These are phyloP conservation scores for Peronospora farinosa DNA, from an alignment of 352 stramenopile genomes.

Conservation along the genomic window DNA sequence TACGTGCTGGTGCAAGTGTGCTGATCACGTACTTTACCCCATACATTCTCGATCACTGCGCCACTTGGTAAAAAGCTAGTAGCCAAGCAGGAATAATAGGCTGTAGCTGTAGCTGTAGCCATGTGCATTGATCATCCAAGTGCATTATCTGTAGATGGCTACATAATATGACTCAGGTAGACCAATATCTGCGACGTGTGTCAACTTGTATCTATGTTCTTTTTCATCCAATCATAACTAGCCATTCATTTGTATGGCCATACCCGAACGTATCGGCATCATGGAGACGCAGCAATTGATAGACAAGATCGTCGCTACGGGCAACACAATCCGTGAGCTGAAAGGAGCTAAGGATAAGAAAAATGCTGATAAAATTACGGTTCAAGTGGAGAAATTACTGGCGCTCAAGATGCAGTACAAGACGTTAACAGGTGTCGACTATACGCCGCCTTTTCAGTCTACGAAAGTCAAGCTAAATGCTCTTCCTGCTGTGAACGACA, in stretches of 20 bases:
- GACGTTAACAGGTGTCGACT: constrained; percentile 62
- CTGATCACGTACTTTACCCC: constrained; percentile 98
- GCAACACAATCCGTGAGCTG: constrained; percentile 72
- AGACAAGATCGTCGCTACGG: constrained; percentile 65
- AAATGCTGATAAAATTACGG: constrained; percentile 38
- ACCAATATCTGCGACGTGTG: constrained; percentile 13
- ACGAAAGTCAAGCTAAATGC: constrained; percentile 31
- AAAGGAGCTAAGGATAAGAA: constrained; percentile 66
- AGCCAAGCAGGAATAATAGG: not conserved
- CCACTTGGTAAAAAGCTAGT: constrained; percentile 54
- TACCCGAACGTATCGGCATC: not conserved
- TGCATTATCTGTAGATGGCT: not conserved
- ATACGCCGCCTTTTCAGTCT: constrained; percentile 36
- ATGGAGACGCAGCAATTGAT: constrained; percentile 36
- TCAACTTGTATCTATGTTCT: not conserved
- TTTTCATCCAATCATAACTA: constrained; percentile 29
- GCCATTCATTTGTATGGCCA: constrained; percentile 14
- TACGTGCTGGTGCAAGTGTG: constrained; percentile 93
- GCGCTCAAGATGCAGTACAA: constrained; percentile 80
- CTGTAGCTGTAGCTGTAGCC: not conserved
- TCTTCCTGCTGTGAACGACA: constrained; percentile 15
- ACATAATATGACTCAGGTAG: not conserved
- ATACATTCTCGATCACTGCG: constrained; percentile 79
- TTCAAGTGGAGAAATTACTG: constrained; percentile 54
- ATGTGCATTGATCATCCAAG: too few relatives aligned